Conservation (phyloP, 192 early-diverging fungal species). For the Linnemannia hyalina region DNA sequence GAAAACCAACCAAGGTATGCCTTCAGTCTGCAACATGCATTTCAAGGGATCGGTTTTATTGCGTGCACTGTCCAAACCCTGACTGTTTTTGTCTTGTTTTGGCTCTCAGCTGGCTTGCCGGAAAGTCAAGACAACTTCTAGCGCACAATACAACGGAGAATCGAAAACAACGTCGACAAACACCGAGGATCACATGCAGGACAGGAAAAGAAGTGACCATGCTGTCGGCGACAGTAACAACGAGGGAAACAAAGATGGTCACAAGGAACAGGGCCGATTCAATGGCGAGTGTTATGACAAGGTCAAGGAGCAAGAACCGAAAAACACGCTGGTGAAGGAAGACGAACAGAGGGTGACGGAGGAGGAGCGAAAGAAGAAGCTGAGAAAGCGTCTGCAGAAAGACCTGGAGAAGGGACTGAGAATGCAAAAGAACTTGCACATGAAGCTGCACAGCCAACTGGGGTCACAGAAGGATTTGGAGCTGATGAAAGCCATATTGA, state of each 20-base stretch:
- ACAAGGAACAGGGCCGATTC: neutral
- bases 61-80: neutral
- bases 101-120: neutral
- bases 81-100: neutral
- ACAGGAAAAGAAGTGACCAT: neutral
- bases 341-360: neutral
- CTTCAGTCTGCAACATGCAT: neutral
- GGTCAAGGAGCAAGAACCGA: neutral
- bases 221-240: neutral
- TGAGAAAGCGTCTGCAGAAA: neutral
- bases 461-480: neutral
- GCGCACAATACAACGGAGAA: neutral
- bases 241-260: neutral
- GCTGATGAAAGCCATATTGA: neutral
- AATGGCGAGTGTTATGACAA: neutral
- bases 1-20: neutral
- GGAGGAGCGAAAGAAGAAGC: neutral
- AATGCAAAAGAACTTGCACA: neutral
- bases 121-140: too few species aligned
- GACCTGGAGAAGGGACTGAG: neutral
- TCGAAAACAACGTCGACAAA: neutral
- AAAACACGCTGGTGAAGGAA: neutral
- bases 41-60: neutral
- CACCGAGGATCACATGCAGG: neutral
- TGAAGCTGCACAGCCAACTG: neutral